Conservation (phyloP, 768 basidiomycete species). For the Panaeolus papilionaceus region DNA sequence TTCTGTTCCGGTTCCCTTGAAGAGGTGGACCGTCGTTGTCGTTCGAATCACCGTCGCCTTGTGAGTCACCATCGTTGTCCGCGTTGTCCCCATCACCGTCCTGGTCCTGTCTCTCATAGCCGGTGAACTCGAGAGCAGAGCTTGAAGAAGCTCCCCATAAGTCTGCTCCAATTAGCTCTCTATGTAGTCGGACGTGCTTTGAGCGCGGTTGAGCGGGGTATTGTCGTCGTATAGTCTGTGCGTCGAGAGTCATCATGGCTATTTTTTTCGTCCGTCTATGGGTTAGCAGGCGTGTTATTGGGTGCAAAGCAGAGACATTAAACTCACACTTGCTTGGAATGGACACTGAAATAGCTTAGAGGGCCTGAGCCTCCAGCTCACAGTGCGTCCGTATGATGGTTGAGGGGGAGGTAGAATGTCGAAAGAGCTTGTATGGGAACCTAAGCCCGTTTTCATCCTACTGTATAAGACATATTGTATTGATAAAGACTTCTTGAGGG, state of each 20-base stretch:
- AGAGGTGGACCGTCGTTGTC: too few species aligned
- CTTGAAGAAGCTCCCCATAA: not conserved
- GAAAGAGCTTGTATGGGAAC: conserved; percentile 6
- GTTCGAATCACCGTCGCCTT: too few species aligned
- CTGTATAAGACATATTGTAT: not conserved
- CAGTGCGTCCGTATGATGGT: not conserved
- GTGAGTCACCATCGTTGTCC: not conserved
- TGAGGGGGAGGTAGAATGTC: not conserved
- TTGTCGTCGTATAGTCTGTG: not conserved
- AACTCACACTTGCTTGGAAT: not conserved
- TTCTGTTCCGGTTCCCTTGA: too few species aligned
- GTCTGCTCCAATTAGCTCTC: not conserved
- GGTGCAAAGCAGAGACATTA: not conserved
- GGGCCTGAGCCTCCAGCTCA: not conserved
- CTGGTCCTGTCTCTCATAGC: not conserved
- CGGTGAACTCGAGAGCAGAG: not conserved
- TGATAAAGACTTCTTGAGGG: not conserved
- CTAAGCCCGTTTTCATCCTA: not conserved
- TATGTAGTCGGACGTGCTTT: not conserved
- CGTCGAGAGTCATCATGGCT: not conserved
- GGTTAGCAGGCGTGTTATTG: not conserved
- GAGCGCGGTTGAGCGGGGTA: not conserved
- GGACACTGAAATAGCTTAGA: not conserved
- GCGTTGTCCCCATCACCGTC: not conserved
- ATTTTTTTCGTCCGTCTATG: not conserved